Conservation (phyloP, 139 green algal species). For the Tetradesmus obliquus region DNA sequence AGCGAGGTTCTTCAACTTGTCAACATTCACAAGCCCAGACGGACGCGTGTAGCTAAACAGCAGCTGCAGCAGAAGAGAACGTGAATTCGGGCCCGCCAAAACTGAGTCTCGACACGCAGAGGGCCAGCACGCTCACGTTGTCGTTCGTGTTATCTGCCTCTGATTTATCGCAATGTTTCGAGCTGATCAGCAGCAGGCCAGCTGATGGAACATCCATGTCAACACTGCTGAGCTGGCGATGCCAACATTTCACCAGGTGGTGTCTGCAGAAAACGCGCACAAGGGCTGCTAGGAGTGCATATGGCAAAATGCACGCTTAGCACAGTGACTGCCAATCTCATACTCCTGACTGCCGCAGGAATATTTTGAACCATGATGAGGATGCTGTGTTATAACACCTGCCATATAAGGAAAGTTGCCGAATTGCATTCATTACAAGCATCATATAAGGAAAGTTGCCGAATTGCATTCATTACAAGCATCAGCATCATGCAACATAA, state of each 20-base stretch:
- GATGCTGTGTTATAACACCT: too few relatives aligned
- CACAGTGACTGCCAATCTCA: too few relatives aligned
- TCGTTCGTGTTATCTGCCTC: neutral
- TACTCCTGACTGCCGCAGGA: too few relatives aligned
- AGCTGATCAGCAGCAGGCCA: neutral
- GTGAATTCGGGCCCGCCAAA: neutral
- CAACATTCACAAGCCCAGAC: neutral
- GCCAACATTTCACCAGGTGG: neutral
- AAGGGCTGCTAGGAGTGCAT: too few relatives aligned
- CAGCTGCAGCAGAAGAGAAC: neutral
- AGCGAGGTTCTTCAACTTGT: neutral
- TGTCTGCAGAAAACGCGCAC: too few relatives aligned
- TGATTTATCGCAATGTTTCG: neutral
- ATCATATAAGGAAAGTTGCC: too few relatives aligned
- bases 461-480: too few relatives aligned
- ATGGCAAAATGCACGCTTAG: too few relatives aligned
- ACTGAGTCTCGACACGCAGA: neutral
- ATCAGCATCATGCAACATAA: too few relatives aligned
- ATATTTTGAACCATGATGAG: too few relatives aligned
- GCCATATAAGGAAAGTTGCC: too few relatives aligned
- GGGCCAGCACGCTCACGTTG: neutral
- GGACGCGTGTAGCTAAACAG: neutral
- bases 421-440: too few relatives aligned
- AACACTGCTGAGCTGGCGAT: slow-evolving; percentile 4
- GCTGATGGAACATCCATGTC: neutral